A percentile compares a stretch with the other conserved stretches of the same genome.
Conservation (phyloP, 1,284 basidiomycete species). For the Apiotrichum laibachii region DNA sequence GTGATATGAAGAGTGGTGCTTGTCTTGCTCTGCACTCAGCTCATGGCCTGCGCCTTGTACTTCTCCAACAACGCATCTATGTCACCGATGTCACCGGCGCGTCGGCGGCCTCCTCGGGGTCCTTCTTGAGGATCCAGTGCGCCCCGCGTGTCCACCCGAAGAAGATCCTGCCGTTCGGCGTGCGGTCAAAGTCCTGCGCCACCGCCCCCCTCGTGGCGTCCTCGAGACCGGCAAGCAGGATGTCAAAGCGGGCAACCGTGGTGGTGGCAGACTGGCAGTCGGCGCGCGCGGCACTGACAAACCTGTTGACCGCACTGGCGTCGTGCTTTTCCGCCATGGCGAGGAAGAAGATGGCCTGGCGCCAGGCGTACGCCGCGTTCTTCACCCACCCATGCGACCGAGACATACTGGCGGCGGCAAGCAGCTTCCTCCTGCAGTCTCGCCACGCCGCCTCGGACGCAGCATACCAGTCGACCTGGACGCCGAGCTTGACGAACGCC, state of each 20-base stretch:
- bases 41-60: too few species aligned
- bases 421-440: not conserved
- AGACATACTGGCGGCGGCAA: not conserved
- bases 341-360: constrained; percentile 13
- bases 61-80: too few species aligned
- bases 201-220: not conserved
- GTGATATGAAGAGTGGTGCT: too few species aligned
- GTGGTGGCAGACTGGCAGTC: not conserved
- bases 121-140: not conserved
- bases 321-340: not conserved
- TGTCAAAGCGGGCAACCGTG: not conserved
- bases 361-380: constrained; percentile 15
- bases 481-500: not conserved
- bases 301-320: not conserved
- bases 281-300: not conserved
- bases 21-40: too few species aligned
- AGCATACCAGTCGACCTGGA: not conserved
- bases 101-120: not conserved
- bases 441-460: constrained; percentile 5
- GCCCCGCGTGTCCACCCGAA: not conserved
- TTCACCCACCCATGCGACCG: constrained; percentile 4
- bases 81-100: too few species aligned
- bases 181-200: not conserved
- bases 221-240: constrained; percentile 4
- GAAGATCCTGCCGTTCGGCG: not conserved